Evolutionary conservation across 495 filamentous ascomycete species (phyloP).

Genomic region (Trichoderma orchidacearum): DNA sequence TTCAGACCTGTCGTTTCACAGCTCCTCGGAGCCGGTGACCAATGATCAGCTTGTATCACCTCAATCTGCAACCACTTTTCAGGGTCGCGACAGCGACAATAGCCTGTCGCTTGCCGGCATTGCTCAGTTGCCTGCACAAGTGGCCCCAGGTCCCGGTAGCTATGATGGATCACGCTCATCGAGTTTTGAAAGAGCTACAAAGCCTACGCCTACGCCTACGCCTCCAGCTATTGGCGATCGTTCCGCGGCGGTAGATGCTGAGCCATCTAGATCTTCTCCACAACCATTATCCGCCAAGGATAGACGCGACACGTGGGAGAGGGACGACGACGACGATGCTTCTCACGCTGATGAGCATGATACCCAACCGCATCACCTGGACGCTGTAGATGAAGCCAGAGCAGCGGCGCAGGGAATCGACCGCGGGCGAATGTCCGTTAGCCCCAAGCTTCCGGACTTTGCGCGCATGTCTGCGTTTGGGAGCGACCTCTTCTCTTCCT

Average conservation of each 20-base stretch:
- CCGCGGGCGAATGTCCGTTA: conserved; percentile 21
- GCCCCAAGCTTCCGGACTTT: conserved; percentile 48
- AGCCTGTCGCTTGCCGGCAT: neutral
- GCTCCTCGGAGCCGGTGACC: neutral
- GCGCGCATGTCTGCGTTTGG: conserved; percentile 54
- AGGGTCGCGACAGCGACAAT: neutral
- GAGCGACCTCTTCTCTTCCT: conserved; percentile 24
- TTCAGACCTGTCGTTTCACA: neutral
- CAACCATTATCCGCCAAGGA: neutral
- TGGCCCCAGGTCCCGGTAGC: neutral
- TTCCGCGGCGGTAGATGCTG: neutral
- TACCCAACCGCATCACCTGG: neutral
- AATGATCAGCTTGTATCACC: neutral
- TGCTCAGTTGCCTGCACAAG: neutral
- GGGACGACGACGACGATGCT: neutral
- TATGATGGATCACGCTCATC: neutral
- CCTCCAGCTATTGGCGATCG: neutral
- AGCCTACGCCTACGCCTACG: neutral
- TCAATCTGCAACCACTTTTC: neutral
- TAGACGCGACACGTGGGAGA: neutral
- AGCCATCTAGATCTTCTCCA: neutral
- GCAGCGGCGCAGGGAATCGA: too few species aligned
- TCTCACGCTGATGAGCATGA: neutral
- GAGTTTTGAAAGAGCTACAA: neutral
- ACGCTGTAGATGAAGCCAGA: neutral